These are phyloP conservation scores for Jasminum sambac DNA, from an alignment of 257 asterid species.

Conservation along the genomic window DNA sequence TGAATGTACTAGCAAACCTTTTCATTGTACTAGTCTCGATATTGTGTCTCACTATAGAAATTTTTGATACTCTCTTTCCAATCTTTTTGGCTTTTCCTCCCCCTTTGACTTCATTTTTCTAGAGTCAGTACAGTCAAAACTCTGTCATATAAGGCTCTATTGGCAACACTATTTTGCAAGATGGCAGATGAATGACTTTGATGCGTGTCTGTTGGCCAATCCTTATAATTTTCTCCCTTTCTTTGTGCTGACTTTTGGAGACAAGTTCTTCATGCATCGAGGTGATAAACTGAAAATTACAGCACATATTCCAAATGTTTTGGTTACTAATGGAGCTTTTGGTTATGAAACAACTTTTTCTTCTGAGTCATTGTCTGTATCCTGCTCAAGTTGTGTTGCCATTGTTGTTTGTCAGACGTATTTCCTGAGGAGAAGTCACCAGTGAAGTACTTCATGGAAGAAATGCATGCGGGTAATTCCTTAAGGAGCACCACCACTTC, in stretches of 20 bases:
- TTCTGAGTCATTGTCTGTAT: constrained; percentile 13
- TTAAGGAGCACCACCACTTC: constrained; percentile 75
- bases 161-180: background rate
- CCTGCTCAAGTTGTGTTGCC: constrained; percentile 23
- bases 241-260: background rate
- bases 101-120: background rate
- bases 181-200: constrained; percentile 3
- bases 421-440: constrained; percentile 75
- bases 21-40: background rate
- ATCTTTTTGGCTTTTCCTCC: background rate
- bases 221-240: background rate
- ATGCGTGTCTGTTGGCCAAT: background rate
- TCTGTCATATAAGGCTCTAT: background rate
- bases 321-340: constrained; percentile 6
- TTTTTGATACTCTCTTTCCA: too few relatives aligned
- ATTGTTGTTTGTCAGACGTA: constrained; percentile 42
- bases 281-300: constrained; percentile 3
- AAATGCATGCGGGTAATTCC: constrained; percentile 85
- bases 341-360: background rate
- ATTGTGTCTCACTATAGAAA: background rate
- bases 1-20: background rate
- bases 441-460: constrained; percentile 81
- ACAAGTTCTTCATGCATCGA: constrained; percentile 4
- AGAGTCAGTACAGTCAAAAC: background rate
- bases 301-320: constrained; percentile 2